A percentile compares a stretch with the other conserved stretches of the same genome.
Evolutionary conservation across 495 filamentous ascomycete species (phyloP).

Genomic region (Penicillium antarcticum): DNA sequence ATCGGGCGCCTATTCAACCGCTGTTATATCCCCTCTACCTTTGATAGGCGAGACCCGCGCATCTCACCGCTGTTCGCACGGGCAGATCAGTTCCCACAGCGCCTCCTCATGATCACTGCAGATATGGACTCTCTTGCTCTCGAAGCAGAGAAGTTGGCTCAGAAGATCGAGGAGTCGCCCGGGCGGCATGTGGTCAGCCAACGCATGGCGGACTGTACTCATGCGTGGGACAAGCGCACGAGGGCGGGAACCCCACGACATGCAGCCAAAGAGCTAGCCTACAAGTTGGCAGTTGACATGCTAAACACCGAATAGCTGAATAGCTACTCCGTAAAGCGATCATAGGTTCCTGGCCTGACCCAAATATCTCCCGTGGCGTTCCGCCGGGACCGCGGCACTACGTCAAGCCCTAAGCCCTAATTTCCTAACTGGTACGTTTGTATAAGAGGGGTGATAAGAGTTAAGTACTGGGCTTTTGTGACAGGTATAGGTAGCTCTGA

Average conservation of each 20-base stretch:
- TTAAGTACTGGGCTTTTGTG: too few relatives aligned
- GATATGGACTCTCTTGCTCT: constrained; percentile 37
- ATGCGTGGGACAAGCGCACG: constrained; percentile 39
- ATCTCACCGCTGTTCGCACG: constrained; percentile 43
- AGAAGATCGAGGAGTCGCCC: constrained; percentile 23
- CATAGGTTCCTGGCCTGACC: constrained; percentile 13
- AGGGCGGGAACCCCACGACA: constrained; percentile 18
- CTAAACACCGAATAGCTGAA: constrained; percentile 17
- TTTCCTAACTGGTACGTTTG: not conserved
- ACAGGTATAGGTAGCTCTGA: too few relatives aligned
- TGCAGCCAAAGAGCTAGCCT: constrained; percentile 35
- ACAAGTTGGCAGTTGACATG: constrained; percentile 33
- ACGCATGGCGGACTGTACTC: constrained; percentile 40
- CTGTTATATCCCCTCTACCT: constrained; percentile 27
- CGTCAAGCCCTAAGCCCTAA: constrained; percentile 26
- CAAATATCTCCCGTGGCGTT: constrained; percentile 14
- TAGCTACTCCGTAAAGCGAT: not conserved
- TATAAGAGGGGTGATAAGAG: not conserved
- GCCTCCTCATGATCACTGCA: constrained; percentile 42
- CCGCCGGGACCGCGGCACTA: not conserved
- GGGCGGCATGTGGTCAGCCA: constrained; percentile 35
- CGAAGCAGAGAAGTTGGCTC: constrained; percentile 41
- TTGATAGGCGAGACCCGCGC: constrained; percentile 41
- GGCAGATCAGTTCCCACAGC: constrained; percentile 33
- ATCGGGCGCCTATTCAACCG: constrained; percentile 29